Evolutionary conservation across 768 basidiomycete genomes (phyloP).

Genomic region (Suillus plorans): DNA sequence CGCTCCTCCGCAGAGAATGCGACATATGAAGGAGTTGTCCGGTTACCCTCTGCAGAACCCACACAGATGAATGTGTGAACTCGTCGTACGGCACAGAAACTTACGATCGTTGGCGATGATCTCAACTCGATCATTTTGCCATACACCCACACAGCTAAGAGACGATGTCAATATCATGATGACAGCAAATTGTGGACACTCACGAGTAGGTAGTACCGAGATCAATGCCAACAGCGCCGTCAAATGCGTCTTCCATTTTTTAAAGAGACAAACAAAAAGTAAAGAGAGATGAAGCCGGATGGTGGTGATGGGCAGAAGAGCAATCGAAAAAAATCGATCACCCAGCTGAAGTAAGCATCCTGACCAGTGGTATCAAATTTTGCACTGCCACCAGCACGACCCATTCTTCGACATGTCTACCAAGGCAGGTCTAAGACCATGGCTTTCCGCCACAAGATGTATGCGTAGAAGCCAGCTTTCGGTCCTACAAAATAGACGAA

Average conservation of each 20-base stretch:
- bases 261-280: conserved; percentile 28
- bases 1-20: conserved; percentile 96
- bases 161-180: conserved; percentile 16
- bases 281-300: conserved; percentile 32
- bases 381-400: conserved; percentile 30
- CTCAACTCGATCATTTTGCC: conserved; percentile 99
- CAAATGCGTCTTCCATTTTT: conserved; percentile 91
- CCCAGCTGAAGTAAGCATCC: conserved; percentile 54
- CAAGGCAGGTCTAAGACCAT: conserved; percentile 19
- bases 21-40: conserved; percentile 99
- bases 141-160: conserved; percentile 92
- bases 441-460: conserved; percentile 23
- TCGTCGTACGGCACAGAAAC: conserved; percentile 24
- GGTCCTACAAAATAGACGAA: not conserved
- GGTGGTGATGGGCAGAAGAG: conserved; percentile 32
- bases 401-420: conserved; percentile 26
- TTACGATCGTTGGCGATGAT: conserved; percentile 97
- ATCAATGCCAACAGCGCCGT: conserved; percentile 97
- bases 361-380: conserved; percentile 20
- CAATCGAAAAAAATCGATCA: conserved; percentile 42
- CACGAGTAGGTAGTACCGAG: conserved; percentile 97
- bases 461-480: conserved; percentile 12
- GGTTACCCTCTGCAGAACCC: conserved; percentile 79
- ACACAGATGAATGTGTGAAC: conserved; percentile 1
- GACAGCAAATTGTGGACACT: conserved; percentile 26